Percentiles rank a stretch among this genome's conserved stretches.
phyloP scores from a whole-genome alignment of 140 eudicot genomes.

The Stevia rebaudiana region DNA sequence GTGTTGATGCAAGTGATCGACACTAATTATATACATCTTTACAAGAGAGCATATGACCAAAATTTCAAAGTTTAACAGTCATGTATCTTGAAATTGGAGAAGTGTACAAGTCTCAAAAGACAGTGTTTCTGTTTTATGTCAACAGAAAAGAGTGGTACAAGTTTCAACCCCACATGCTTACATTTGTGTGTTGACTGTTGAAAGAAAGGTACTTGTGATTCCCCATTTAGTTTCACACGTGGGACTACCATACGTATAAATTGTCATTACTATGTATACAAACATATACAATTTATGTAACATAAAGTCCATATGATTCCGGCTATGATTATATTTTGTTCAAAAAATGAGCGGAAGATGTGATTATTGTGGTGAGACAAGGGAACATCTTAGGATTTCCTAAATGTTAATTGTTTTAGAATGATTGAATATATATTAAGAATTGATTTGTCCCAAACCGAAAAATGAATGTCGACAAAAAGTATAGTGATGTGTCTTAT shows the following conservation, averaged over 20 bases:
- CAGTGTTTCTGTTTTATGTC: neutral
- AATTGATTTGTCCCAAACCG: too few relatives aligned
- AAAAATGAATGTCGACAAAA: too few relatives aligned
- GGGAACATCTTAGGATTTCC: too few relatives aligned
- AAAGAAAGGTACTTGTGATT: neutral
- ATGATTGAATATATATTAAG: too few relatives aligned
- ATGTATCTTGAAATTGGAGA: slow-evolving; percentile 1
- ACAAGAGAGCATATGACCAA: neutral
- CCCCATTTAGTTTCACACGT: slow-evolving; percentile 29
- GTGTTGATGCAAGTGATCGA: neutral
- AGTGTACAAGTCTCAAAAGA: slow-evolving; percentile 15
- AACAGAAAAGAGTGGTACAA: slow-evolving; percentile 6
- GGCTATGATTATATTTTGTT: too few relatives aligned
- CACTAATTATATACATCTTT: neutral
- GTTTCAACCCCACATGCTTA: slow-evolving; percentile 25
- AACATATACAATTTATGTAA: neutral
- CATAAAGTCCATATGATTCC: too few relatives aligned
- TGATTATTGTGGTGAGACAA: too few relatives aligned
- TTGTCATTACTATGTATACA: slow-evolving; percentile 13
- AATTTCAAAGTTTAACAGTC: neutral
- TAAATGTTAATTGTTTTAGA: too few relatives aligned
- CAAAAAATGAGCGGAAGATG: too few relatives aligned
- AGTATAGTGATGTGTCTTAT: too few relatives aligned
- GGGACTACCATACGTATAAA: slow-evolving; percentile 9
- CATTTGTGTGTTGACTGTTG: neutral